Conservation (phyloP, 2,329 filamentous ascomycete species). For the Phaeosphaeriaceae sp. region DNA sequence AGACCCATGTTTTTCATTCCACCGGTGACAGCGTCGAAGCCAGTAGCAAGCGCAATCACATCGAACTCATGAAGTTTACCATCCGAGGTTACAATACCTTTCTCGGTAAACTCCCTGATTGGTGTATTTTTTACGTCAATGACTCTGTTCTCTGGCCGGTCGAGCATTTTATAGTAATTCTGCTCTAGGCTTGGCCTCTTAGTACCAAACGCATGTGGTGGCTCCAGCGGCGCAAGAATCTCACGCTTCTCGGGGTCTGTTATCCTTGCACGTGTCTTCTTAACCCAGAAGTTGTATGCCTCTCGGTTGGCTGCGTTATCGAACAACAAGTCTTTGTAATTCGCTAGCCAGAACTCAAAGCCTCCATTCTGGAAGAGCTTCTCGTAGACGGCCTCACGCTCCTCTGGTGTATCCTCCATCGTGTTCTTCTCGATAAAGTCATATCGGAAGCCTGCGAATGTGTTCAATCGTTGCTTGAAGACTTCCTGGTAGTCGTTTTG, state of each 20-base stretch:
- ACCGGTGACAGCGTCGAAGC: conserved; percentile 54
- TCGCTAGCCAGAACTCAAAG: conserved; percentile 53
- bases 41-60: conserved; percentile 54
- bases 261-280: conserved; percentile 52
- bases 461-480: conserved; percentile 60
- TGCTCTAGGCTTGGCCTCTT: conserved; percentile 57
- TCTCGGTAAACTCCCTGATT: conserved; percentile 48
- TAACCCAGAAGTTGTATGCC: conserved; percentile 57
- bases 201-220: conserved; percentile 54
- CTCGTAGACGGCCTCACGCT: conserved; percentile 53
- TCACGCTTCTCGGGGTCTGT: conserved; percentile 53
- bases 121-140: conserved; percentile 53
- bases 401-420: conserved; percentile 53
- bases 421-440: conserved; percentile 62
- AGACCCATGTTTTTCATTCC: conserved; percentile 51
- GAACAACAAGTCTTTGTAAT: conserved; percentile 50
- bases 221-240: conserved; percentile 53
- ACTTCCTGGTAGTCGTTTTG: conserved; percentile 52
- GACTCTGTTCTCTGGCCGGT: conserved; percentile 51
- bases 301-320: conserved; percentile 52
- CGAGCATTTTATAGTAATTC: conserved; percentile 55
- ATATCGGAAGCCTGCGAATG: conserved; percentile 66
- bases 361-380: conserved; percentile 50
- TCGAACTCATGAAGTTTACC: conserved; percentile 52
- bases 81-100: conserved; percentile 49